Evolutionary conservation across 441 rosid genomes (phyloP), one percentile per base, ranked within the genome.

Genomic region (Adansonia grandidieri): DNA sequence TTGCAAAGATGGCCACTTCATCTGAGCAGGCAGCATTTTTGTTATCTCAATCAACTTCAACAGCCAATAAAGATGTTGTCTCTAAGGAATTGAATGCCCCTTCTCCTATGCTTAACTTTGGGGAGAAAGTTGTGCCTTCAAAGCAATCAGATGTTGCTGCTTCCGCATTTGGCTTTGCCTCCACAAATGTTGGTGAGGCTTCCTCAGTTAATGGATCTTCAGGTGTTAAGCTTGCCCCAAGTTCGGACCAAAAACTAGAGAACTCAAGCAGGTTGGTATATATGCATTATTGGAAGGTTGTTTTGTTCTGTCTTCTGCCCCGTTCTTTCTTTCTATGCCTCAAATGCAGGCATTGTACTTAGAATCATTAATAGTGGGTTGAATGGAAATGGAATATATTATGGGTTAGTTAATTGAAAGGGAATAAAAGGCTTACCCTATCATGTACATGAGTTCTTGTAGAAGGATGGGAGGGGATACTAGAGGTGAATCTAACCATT

Each of bases 221-320:
- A 6, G 71, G 75, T 62, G 9, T 61, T 2, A 88, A 80, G 17
- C 53, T 78, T 75, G 83, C 67, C 45, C 64, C 65, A 69, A 67
- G 80, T 28, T 76, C 81, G 24, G 80, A 77, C 17, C 9, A 81
- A 58, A 83, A 76, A 65, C 76, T 83, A 54, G 87, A 77, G 56
- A 86, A 77, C 64, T 75, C 83, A 78, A 80, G 77, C 84, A 86
- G 96, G 96, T 90, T 24, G 62, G 89, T 74, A 15, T n/a, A 67
- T 15, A 42, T 54, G 44, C 61, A 24, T 2, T 32, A 14, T 58
- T 48, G 2, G 28, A 61, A 66, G 61, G 20, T 73, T 1, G 0
- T 5, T 32, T 32, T 4, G 5, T 32, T 32, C 37, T 32, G 37
- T 32, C 37, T 71, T 71, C 20, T 71, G 3, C 74, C 8, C 61